Evolutionary conservation across 176 grass and related monocot species (phyloP).

Genomic region (Musa acuminata): DNA sequence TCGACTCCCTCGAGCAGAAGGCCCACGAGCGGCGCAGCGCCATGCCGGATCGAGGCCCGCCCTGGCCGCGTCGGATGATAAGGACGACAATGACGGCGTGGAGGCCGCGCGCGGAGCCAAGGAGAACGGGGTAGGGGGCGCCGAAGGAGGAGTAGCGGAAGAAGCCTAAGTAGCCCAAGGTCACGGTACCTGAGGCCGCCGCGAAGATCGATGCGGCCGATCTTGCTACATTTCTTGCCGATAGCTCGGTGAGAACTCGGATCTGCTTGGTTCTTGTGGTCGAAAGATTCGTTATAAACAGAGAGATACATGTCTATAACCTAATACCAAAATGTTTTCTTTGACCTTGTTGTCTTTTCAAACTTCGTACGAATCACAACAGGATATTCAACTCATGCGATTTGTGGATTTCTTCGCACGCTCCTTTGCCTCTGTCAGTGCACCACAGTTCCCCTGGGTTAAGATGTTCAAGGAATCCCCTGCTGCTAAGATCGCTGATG

Average conservation of each 20-base stretch:
- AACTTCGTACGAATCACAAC: constrained; percentile 67
- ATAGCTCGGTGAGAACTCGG: too few relatives aligned
- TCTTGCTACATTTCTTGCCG: constrained; percentile 56
- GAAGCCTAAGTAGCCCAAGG: constrained; percentile 77
- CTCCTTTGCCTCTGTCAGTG: constrained; percentile 48
- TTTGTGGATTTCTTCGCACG: constrained; percentile 93
- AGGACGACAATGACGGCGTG: constrained; percentile 36
- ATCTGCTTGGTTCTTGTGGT: constrained; percentile 28
- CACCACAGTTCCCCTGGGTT: constrained; percentile 66
- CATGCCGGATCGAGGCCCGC: constrained; percentile 6
- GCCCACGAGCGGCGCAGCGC: constrained; percentile 4
- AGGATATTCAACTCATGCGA: constrained; percentile 94
- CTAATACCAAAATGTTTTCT: neutral
- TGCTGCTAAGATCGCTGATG: constrained; percentile 67
- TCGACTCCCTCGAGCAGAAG: constrained; percentile 35
- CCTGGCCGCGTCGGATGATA: constrained; percentile 18
- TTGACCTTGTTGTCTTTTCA: too few relatives aligned
- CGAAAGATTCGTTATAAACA: neutral
- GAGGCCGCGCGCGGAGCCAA: constrained; percentile 1
- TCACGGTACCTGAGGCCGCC: constrained; percentile 67
- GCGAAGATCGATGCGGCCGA: constrained; percentile 49
- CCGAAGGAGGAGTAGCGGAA: constrained; percentile 60
- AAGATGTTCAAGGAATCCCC: constrained; percentile 94
- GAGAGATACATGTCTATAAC: neutral
- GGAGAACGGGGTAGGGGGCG: constrained; percentile 31